These are phyloP conservation scores for Linnemannia schmuckeri DNA, from an alignment of 192 early-diverging fungal species.

Conservation along the genomic window DNA sequence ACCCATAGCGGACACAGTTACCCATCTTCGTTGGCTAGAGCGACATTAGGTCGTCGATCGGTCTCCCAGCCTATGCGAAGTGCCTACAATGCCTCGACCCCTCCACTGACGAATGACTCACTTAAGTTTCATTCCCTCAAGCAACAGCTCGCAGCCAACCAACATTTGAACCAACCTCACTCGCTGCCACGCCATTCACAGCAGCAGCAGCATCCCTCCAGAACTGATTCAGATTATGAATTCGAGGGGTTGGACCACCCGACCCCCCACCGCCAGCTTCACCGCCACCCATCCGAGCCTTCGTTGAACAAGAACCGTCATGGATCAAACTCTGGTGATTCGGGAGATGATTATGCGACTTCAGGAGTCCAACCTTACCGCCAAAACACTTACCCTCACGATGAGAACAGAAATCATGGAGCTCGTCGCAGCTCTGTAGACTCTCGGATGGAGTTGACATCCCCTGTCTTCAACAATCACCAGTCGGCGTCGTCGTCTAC, in stretches of 20 bases:
- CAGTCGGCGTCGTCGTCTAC: neutral
- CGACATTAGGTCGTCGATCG: neutral
- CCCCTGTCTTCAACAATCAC: neutral
- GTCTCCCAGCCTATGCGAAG: neutral
- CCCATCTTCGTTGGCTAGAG: neutral
- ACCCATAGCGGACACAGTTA: neutral
- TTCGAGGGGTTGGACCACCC: neutral
- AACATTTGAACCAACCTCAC: neutral
- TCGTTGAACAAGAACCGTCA: constrained; percentile 12
- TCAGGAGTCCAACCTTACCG: neutral
- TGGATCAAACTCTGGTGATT: constrained; percentile 23
- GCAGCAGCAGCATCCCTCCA: neutral
- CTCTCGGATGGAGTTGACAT: neutral
- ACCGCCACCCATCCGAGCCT: constrained; percentile 27
- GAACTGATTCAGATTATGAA: constrained; percentile 21
- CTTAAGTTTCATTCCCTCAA: neutral
- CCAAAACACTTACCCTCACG: neutral
- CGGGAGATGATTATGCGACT: constrained; percentile 20
- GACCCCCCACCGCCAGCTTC: neutral
- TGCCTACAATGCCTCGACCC: neutral
- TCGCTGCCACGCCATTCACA: neutral
- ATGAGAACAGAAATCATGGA: neutral
- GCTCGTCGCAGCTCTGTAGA: neutral
- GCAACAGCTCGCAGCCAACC: neutral
- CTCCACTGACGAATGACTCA: neutral